These are phyloP conservation scores for Raphanus raphanistrum DNA, from an alignment of 345 rosid genomes.

Conservation along the genomic window DNA sequence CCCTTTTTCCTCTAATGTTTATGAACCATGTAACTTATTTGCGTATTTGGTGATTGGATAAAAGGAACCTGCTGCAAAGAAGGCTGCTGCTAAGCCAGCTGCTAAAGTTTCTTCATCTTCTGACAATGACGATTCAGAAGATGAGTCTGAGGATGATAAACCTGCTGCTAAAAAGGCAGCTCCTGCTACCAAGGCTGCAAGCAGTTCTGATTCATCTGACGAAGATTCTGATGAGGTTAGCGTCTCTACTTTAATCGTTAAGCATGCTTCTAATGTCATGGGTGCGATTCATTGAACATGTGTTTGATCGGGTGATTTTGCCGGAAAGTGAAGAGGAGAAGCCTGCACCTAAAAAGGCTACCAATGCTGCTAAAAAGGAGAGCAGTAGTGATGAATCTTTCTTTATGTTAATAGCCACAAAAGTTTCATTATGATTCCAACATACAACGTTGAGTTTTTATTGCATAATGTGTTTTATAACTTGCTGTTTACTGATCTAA, in stretches of 20 bases:
- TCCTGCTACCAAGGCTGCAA: conserved; percentile 38
- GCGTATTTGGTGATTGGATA: not conserved
- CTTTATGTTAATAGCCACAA: conserved; percentile 22
- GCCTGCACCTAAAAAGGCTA: conserved; percentile 51
- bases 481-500: not conserved
- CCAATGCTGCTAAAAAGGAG: conserved; percentile 42
- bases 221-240: conserved; percentile 43
- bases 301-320: not conserved
- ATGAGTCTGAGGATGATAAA: conserved; percentile 39
- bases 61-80: conserved; percentile 40
- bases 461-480: too few species aligned
- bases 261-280: not conserved
- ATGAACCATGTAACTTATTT: not conserved
- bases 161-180: conserved; percentile 41
- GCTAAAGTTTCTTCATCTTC: conserved; percentile 40
- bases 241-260: too few species aligned
- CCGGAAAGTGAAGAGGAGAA: conserved; percentile 52
- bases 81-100: conserved; percentile 33
- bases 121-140: conserved; percentile 35
- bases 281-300: not conserved
- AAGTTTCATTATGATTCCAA: not conserved
- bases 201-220: conserved; percentile 37
- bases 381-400: conserved; percentile 53
- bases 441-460: too few species aligned
- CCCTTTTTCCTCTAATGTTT: not conserved